A percentile compares a stretch with the other conserved stretches of the same genome.
Evolutionary conservation across 305 asterid species (phyloP).

Genomic region (Fraxinus sp.): DNA sequence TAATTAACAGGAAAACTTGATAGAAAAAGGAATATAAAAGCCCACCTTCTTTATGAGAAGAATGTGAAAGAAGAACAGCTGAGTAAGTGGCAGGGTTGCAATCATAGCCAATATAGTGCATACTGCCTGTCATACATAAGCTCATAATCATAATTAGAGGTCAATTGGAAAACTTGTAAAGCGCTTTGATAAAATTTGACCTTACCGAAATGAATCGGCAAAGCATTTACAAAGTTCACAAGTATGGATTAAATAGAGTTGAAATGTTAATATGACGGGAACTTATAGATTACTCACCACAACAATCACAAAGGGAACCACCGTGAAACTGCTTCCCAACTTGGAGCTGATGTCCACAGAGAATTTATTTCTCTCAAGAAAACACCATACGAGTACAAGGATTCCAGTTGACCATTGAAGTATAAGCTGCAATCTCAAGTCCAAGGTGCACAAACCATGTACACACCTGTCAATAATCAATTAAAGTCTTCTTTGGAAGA

Average conservation of each 20-base stretch:
- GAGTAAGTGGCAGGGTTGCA: constrained; percentile 90
- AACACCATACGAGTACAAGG: constrained; percentile 77
- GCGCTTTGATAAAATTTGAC: background rate
- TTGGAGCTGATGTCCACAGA: constrained; percentile 71
- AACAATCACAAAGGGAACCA: constrained; percentile 82
- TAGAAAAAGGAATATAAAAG: background rate
- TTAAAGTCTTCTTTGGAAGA: constrained; percentile 1
- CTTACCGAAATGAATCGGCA: background rate
- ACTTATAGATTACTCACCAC: constrained; percentile 60
- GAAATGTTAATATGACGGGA: background rate
- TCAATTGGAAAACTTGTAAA: background rate
- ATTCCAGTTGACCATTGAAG: constrained; percentile 98
- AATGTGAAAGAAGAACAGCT: constrained; percentile 97
- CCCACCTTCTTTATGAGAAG: constrained; percentile 90
- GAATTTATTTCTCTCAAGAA: constrained; percentile 69
- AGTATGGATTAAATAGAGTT: background rate
- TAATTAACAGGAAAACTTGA: background rate
- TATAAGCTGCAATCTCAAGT: constrained; percentile 92
- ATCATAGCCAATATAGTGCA: constrained; percentile 97
- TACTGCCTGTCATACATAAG: constrained; percentile 51
- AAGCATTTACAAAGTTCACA: background rate
- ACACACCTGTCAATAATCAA: constrained; percentile 31
- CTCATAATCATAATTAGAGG: background rate
- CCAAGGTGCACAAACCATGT: constrained; percentile 46
- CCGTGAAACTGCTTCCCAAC: constrained; percentile 93